Percentiles rank a stretch among this genome's conserved stretches.
Conservation (phyloP, 2,329 filamentous ascomycete genomes). For the Trichothecium sympodiale region DNA sequence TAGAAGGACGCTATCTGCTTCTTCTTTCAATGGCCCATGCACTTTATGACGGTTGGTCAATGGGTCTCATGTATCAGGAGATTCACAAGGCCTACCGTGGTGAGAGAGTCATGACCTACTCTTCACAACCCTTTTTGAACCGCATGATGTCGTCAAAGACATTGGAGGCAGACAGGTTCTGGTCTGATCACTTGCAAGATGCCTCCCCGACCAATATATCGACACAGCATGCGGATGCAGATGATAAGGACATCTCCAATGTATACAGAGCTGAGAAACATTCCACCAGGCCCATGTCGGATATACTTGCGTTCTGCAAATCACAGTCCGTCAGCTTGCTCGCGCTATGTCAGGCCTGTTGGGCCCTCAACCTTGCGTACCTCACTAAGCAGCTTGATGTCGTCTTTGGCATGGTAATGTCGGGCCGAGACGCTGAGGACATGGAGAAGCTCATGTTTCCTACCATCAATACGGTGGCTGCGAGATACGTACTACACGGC, state of each 20-base stretch:
- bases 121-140: constrained; percentile 35
- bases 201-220: constrained; percentile 24
- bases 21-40: constrained; percentile 73
- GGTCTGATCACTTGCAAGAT: constrained; percentile 55
- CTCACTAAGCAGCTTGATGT: constrained; percentile 58
- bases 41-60: constrained; percentile 81
- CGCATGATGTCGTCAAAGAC: constrained; percentile 11
- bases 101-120: constrained; percentile 10
- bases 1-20: constrained; percentile 25
- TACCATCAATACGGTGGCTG: constrained; percentile 80
- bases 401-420: constrained; percentile 71
- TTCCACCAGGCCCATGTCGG: constrained; percentile 1
- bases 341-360: constrained; percentile 64
- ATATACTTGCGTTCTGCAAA: constrained; percentile 48
- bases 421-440: constrained; percentile 67
- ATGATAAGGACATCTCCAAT: not conserved
- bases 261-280: constrained; percentile 8
- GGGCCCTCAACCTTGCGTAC: constrained; percentile 59
- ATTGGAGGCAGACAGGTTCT: constrained; percentile 41
- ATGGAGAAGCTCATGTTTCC: constrained; percentile 66
- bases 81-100: constrained; percentile 53
- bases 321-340: constrained; percentile 60
- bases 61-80: constrained; percentile 62
- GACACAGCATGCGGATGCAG: not conserved
- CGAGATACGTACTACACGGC: constrained; percentile 65